Evolutionary conservation across 2,329 filamentous ascomycete species (phyloP).

Genomic region (Fonsecaea erecta): DNA sequence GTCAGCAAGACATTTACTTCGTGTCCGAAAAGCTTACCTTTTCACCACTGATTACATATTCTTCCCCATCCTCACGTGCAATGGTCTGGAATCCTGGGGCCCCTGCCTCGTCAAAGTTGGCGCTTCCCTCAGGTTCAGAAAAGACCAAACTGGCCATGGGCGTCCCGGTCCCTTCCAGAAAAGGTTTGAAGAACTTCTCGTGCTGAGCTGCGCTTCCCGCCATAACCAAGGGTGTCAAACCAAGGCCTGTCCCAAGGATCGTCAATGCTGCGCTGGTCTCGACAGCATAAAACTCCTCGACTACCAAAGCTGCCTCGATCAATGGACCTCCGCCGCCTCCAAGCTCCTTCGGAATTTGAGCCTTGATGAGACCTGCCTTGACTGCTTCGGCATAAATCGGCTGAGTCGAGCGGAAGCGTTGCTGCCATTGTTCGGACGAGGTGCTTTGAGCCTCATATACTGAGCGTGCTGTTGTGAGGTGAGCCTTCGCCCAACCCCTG

Average conservation of each 20-base stretch:
- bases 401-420: slow-evolving; percentile 55
- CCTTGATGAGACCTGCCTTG: slow-evolving; percentile 53
- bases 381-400: slow-evolving; percentile 55
- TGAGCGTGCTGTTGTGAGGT: slow-evolving; percentile 21
- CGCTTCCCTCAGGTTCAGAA: slow-evolving; percentile 58
- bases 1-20: background rate
- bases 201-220: slow-evolving; percentile 48
- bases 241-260: slow-evolving; percentile 58
- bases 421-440: slow-evolving; percentile 21
- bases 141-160: slow-evolving; percentile 58
- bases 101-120: slow-evolving; percentile 59
- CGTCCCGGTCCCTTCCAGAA: slow-evolving; percentile 51
- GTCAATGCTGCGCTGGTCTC: slow-evolving; percentile 58
- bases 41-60: slow-evolving; percentile 60
- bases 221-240: slow-evolving; percentile 57
- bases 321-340: slow-evolving; percentile 55
- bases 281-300: slow-evolving; percentile 59
- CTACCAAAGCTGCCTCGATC: slow-evolving; percentile 55
- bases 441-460: slow-evolving; percentile 21
- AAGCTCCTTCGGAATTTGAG: slow-evolving; percentile 51
- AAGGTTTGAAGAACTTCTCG: slow-evolving; percentile 55
- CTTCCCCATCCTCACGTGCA: slow-evolving; percentile 54
- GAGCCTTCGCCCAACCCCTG: slow-evolving; percentile 21
- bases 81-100: slow-evolving; percentile 56
- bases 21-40: slow-evolving; percentile 46